Conservation (phyloP, 2,329 filamentous ascomycete genomes). For the Aspergillus melleus region DNA sequence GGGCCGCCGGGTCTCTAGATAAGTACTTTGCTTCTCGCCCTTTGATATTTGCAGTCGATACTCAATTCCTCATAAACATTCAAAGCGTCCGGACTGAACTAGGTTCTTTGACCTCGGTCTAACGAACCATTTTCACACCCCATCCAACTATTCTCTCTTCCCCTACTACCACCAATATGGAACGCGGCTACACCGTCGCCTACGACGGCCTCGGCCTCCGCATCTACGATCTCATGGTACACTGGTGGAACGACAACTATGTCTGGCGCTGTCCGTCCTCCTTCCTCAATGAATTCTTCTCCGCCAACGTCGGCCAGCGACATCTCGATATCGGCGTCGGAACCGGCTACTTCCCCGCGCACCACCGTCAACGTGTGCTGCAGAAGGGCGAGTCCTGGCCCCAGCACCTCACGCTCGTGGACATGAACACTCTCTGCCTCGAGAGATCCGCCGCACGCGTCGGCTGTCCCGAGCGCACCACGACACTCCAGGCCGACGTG, state of each 20-base stretch:
- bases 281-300: constrained; percentile 26
- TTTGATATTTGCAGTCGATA: too few relatives aligned
- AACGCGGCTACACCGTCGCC: not conserved
- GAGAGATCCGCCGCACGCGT: constrained; percentile 2
- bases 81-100: too few relatives aligned
- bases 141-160: too few relatives aligned
- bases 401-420: constrained; percentile 22
- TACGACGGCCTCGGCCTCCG: not conserved
- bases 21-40: too few relatives aligned
- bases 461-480: constrained; percentile 13
- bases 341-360: constrained; percentile 28
- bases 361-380: constrained; percentile 2
- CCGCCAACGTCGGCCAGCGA: constrained; percentile 16
- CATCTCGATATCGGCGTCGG: constrained; percentile 34
- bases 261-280: constrained; percentile 29
- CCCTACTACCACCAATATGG: not conserved
- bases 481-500: constrained; percentile 38
- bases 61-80: too few relatives aligned
- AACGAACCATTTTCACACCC: not conserved
- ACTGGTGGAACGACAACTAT: constrained; percentile 21
- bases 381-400: constrained; percentile 4
- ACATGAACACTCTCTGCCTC: constrained; percentile 18
- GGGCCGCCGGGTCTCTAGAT: too few relatives aligned
- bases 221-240: not conserved
- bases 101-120: too few relatives aligned